Percentiles rank a stretch among this genome's conserved stretches.
phyloP scores from a whole-genome alignment of 306 rosid species.

The Sphenostylis stenocarpa region DNA sequence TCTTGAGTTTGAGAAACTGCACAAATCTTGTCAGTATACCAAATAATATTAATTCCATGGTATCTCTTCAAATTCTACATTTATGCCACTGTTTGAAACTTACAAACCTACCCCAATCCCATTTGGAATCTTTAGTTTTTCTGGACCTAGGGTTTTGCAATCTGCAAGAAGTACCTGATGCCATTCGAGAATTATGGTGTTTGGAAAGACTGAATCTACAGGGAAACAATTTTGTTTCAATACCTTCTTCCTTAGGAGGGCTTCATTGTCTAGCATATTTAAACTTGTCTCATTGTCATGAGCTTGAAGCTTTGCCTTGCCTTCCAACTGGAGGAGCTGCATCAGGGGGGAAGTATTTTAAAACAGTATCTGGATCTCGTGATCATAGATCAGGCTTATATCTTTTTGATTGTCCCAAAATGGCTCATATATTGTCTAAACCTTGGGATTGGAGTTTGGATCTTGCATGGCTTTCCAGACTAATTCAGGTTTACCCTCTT shows the following conservation, averaged over 20 bases:
- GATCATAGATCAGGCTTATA: slow-evolving; percentile 7
- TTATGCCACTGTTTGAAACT: not conserved
- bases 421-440: not conserved
- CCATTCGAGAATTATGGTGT: not conserved
- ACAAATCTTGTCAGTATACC: not conserved
- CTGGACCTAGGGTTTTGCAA: not conserved
- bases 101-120: not conserved
- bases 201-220: not conserved
- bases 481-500: not conserved
- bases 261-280: not conserved
- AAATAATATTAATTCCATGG: not conserved
- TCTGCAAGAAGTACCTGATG: not conserved
- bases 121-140: not conserved
- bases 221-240: not conserved
- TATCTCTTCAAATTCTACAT: not conserved
- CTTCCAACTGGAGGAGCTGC: not conserved
- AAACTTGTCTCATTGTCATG: not conserved
- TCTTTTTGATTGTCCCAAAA: not conserved
- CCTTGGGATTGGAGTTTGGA: not conserved
- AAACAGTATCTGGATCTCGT: not conserved
- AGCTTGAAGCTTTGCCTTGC: not conserved
- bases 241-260: not conserved
- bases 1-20: not conserved
- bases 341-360: not conserved
- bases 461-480: not conserved